Percentiles rank a stretch among this genome's conserved stretches.
Conservation (phyloP, 2,329 filamentous ascomycete genomes). For the Fusarium guadeloupense region DNA sequence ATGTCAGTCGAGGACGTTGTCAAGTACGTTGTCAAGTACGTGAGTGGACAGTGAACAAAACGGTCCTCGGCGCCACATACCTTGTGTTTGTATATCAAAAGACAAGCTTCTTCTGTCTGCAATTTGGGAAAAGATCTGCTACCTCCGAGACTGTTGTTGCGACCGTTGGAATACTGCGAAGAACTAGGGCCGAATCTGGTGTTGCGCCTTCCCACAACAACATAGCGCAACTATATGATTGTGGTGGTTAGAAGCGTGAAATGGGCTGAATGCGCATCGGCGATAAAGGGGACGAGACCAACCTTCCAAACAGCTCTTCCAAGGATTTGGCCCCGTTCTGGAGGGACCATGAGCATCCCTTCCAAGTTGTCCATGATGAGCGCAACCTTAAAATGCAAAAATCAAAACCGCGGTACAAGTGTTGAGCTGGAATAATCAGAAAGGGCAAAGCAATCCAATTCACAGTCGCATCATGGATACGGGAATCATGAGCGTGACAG, state of each 20-base stretch:
- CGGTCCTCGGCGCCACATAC: conserved; percentile 46
- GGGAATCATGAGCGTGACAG: conserved; percentile 19
- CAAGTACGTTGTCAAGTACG: background rate
- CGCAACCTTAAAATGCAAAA: background rate
- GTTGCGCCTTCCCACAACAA: conserved; percentile 60
- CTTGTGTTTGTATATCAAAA: conserved; percentile 67
- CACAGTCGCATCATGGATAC: conserved; percentile 42
- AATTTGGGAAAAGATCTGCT: conserved; percentile 50
- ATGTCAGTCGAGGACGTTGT: conserved; percentile 8
- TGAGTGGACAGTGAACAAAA: background rate
- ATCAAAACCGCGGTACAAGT: background rate
- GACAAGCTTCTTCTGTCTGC: conserved; percentile 55
- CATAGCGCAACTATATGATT: conserved; percentile 63
- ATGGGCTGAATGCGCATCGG: conserved; percentile 1
- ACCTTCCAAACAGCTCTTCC: conserved; percentile 64
- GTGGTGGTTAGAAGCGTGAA: conserved; percentile 22
- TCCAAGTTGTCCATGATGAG: conserved; percentile 53
- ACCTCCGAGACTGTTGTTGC: conserved; percentile 49
- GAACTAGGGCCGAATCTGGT: conserved; percentile 47
- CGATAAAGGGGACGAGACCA: conserved; percentile 29
- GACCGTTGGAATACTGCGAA: conserved; percentile 53
- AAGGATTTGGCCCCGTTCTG: conserved; percentile 61
- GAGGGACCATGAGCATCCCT: conserved; percentile 60
- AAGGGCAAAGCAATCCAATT: conserved; percentile 15
- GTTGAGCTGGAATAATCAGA: background rate